phyloP scores from a whole-genome alignment of 2,329 filamentous ascomycete species.

The Botryotinia calthae region DNA sequence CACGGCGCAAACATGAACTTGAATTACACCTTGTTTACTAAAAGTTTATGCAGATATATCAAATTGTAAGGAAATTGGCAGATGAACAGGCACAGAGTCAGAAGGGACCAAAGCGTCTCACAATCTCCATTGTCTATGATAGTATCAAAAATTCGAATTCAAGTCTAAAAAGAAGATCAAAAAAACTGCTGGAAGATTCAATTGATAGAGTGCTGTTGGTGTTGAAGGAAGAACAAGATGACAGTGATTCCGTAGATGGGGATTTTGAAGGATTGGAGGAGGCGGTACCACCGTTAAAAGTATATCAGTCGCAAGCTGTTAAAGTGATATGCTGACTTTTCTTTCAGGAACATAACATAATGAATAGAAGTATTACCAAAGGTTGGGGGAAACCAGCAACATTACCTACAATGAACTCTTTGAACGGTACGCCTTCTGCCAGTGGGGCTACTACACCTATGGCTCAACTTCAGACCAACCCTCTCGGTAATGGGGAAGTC shows the following conservation, averaged over 20 bases:
- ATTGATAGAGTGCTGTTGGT: constrained; percentile 79
- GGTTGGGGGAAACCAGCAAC: constrained; percentile 50
- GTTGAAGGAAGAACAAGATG: constrained; percentile 53
- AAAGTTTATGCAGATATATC: constrained; percentile 57
- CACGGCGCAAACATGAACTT: constrained; percentile 8
- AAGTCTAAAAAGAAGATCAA: constrained; percentile 77
- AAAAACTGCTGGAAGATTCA: constrained; percentile 76
- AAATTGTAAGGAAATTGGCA: constrained; percentile 73
- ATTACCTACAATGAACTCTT: constrained; percentile 29
- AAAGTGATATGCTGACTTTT: background rate
- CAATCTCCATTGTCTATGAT: constrained; percentile 66
- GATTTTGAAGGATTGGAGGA: constrained; percentile 50
- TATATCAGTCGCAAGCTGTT: constrained; percentile 21
- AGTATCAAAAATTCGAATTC: constrained; percentile 84
- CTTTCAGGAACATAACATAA: constrained; percentile 54
- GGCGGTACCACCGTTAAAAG: constrained; percentile 34
- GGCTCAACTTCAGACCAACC: constrained; percentile 28
- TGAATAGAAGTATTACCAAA: constrained; percentile 64
- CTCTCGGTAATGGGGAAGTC: constrained; percentile 27
- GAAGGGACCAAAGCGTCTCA: constrained; percentile 49
- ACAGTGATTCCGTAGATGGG: constrained; percentile 49
- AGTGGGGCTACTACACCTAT: constrained; percentile 26
- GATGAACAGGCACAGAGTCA: constrained; percentile 59
- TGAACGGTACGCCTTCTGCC: constrained; percentile 28
- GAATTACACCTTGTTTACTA: constrained; percentile 6